Evolutionary conservation across 2,329 filamentous ascomycete species (phyloP), one percentile per base, ranked within the genome.

Genomic region (Apiospora marii): DNA sequence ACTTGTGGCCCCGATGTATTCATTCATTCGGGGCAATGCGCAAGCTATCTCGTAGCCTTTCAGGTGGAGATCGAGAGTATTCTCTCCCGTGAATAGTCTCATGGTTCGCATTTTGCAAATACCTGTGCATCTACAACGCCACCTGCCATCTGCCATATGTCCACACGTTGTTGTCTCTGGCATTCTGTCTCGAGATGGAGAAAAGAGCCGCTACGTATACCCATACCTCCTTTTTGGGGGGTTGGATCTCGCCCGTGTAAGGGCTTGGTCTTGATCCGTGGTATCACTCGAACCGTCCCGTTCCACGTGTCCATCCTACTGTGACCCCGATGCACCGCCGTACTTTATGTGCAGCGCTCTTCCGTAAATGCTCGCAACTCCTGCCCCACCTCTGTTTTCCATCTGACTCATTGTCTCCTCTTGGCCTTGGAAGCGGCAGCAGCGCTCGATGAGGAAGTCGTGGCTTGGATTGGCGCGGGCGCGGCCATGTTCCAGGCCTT

Each of bases 401-500:
- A 75, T 75, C 7, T 76, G 22, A 27, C 82, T 22, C 22, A 4
- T 44, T 22, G 44, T 49, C 80, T 76, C 70, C 74, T 80, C 34
- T 41, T 37, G 19, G 58, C 30, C 30, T 37, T 61, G 53, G 51
- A 30, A 14, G 51, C 27, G 10, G 53, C 53, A 16, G 53, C 30
- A 22, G 27, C 27, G 3, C 34, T 58, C 10, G 58, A 64, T 16
- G 53, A 61, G 16, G 30, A 37, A 6, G 53, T 7, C 3, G 53
- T 82, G 82, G 72, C 80, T 76, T 34, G 30, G 27, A 79, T 77
- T 72, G 78, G 79, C n/a, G 72, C 71, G 13, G 53, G 68, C 30
- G 76, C 78, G 51, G 79, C 81, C 72, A 91, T 78, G 77, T 92
- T 91, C 90, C 90, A 92, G 1, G 90, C 90, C 82, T 91, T 92